These are phyloP conservation scores for Pterocarpus santalinus DNA, from an alignment of 306 rosid genomes.

Conservation along the genomic window DNA sequence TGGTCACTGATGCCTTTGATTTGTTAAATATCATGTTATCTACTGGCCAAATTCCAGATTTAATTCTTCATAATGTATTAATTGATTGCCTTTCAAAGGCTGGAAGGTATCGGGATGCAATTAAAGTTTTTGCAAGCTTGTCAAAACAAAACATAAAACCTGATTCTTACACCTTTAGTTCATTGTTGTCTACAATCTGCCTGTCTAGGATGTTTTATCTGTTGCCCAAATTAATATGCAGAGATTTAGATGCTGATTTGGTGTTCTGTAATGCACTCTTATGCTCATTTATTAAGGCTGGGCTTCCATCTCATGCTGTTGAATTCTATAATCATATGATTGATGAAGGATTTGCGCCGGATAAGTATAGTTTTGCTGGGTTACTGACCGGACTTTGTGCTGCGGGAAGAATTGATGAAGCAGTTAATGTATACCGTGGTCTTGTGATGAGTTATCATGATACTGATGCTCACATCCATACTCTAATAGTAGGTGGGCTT, in stretches of 20 bases:
- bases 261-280: conserved; percentile 68
- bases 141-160: conserved; percentile 51
- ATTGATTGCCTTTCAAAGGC: conserved; percentile 66
- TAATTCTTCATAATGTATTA: conserved; percentile 65
- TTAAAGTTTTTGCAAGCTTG: conserved; percentile 52
- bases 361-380: conserved; percentile 68
- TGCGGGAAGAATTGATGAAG: conserved; percentile 58
- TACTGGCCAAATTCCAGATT: conserved; percentile 56
- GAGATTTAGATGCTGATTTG: conserved; percentile 59
- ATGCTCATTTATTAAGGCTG: conserved; percentile 57
- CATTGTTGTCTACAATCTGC: conserved; percentile 53
- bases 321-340: conserved; percentile 57
- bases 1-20: conserved; percentile 54
- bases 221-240: conserved; percentile 54
- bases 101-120: conserved; percentile 62
- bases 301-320: conserved; percentile 56
- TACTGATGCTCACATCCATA: conserved; percentile 71
- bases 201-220: conserved; percentile 56
- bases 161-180: conserved; percentile 52
- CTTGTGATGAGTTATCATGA: conserved; percentile 46
- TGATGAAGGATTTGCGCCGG: conserved; percentile 63
- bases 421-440: conserved; percentile 62
- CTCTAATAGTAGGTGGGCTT: conserved; percentile 58
- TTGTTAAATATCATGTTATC: conserved; percentile 55
- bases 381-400: conserved; percentile 68